A percentile compares a stretch with the other conserved stretches of the same genome.
These are phyloP conservation scores for Globisporangium abappressorium DNA, from an alignment of 352 stramenopile species.

Conservation along the genomic window DNA sequence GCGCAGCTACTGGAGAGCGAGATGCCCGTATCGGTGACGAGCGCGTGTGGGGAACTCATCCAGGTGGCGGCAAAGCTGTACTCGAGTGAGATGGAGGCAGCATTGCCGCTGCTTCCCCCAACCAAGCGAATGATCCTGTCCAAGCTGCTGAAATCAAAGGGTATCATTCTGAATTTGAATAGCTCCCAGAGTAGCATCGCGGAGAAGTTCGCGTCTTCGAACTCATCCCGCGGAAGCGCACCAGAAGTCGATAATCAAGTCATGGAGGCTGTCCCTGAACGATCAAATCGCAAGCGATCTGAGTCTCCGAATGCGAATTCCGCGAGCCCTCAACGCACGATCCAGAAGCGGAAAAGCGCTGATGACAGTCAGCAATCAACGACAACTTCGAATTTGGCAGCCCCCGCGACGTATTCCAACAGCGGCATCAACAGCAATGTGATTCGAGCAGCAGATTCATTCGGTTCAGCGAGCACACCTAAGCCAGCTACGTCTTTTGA, in stretches of 20 bases:
- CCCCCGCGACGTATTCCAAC: not conserved
- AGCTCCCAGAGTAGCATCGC: constrained; percentile 8
- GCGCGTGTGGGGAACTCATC: constrained; percentile 58
- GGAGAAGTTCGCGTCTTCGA: constrained; percentile 8
- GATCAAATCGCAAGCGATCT: constrained; percentile 40
- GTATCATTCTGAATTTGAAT: constrained; percentile 44
- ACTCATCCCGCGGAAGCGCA: constrained; percentile 22
- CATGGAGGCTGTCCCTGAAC: constrained; percentile 22
- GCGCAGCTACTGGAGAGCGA: constrained; percentile 65
- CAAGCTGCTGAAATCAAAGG: constrained; percentile 54
- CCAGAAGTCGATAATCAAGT: constrained; percentile 17
- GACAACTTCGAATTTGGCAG: not conserved
- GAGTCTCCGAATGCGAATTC: constrained; percentile 47
- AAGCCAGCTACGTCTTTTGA: constrained; percentile 33
- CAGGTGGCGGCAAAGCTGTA: constrained; percentile 46
- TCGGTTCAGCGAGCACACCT: not conserved
- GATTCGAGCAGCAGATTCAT: not conserved
- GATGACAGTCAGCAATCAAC: constrained; percentile 4
- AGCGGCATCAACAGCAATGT: not conserved
- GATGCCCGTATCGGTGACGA: constrained; percentile 50
- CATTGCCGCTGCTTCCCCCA: constrained; percentile 52
- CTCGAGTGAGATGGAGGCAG: constrained; percentile 45
- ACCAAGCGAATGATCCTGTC: constrained; percentile 49
- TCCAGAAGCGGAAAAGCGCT: constrained; percentile 47
- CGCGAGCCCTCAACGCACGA: constrained; percentile 30